These are phyloP conservation scores for Globisporangium emineosum DNA, from an alignment of 352 stramenopile species.

Conservation along the genomic window DNA sequence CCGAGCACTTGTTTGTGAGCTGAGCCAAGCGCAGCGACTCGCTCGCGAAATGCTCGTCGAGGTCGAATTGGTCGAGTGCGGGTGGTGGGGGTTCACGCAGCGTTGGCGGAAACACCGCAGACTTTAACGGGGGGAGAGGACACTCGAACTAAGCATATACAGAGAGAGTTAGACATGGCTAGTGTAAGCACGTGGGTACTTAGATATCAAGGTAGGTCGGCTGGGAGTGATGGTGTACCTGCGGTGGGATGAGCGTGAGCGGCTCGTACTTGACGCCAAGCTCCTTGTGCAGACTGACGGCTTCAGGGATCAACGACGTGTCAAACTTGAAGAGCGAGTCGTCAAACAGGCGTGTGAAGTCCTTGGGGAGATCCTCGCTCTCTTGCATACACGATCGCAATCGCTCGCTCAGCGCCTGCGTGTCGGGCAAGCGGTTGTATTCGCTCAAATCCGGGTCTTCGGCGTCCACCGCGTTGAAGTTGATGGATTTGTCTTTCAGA, in stretches of 20 bases:
- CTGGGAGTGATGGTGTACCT: conserved; percentile 29
- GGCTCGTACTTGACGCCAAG: conserved; percentile 95
- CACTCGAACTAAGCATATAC: conserved; percentile 81
- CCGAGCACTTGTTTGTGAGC: conserved; percentile 94
- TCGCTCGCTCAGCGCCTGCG: conserved; percentile 89
- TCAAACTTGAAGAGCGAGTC: conserved; percentile 93
- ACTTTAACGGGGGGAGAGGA: conserved; percentile 89
- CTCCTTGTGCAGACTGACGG: conserved; percentile 89
- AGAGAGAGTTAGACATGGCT: background rate
- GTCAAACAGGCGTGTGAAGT: conserved; percentile 95
- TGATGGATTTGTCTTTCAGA: conserved; percentile 77
- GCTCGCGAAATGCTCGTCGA: conserved; percentile 96
- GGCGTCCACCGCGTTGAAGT: conserved; percentile 62
- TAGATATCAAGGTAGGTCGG: too few species aligned
- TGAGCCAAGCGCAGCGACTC: conserved; percentile 90
- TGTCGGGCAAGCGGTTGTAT: conserved; percentile 91
- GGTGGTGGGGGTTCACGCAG: conserved; percentile 88
- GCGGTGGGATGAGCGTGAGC: conserved; percentile 91
- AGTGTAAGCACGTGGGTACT: background rate
- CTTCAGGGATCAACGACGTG: conserved; percentile 93
- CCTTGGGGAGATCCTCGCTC: conserved; percentile 91
- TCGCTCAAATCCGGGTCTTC: conserved; percentile 87
- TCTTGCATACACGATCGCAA: conserved; percentile 95
- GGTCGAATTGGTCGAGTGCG: conserved; percentile 95
- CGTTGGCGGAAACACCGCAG: conserved; percentile 92